phyloP scores from a whole-genome alignment of 495 filamentous ascomycete species.

The Umbilicaria muhlenbergii region DNA sequence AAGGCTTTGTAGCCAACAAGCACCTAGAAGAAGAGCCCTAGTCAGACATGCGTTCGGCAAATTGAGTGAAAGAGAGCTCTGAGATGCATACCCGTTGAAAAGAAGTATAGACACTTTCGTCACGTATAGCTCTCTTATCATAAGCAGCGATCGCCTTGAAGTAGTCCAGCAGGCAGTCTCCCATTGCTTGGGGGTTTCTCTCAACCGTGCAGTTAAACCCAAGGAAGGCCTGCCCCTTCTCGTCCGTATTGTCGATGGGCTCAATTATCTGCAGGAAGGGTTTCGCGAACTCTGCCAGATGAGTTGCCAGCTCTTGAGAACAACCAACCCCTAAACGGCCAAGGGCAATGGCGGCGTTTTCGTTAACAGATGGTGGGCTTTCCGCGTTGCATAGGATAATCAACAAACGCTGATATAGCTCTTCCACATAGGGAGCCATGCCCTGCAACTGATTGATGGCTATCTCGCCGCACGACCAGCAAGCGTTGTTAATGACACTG shows the following conservation, averaged over 20 bases:
- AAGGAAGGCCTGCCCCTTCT: constrained; percentile 85
- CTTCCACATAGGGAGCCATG: constrained; percentile 62
- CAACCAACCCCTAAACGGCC: constrained; percentile 80
- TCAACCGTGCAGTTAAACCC: constrained; percentile 78
- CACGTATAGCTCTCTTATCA: constrained; percentile 37
- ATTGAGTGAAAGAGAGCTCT: neutral
- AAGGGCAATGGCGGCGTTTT: constrained; percentile 89
- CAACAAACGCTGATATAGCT: constrained; percentile 57
- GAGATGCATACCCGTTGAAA: constrained; percentile 33
- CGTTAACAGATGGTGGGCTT: constrained; percentile 79
- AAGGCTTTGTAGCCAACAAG: constrained; percentile 68
- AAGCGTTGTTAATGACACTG: constrained; percentile 92
- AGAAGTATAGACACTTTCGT: constrained; percentile 33
- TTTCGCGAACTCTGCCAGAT: constrained; percentile 64
- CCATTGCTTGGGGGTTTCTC: constrained; percentile 83
- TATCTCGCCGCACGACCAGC: constrained; percentile 94
- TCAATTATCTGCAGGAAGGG: constrained; percentile 70
- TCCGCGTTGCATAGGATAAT: constrained; percentile 68
- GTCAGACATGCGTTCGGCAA: too few species aligned
- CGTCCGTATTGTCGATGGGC: constrained; percentile 75
- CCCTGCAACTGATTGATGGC: constrained; percentile 69
- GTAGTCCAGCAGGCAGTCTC: constrained; percentile 64
- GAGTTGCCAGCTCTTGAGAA: constrained; percentile 59
- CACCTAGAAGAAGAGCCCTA: constrained; percentile 33
- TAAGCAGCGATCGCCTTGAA: constrained; percentile 75